These are phyloP conservation scores for Aspergillus haitiensis DNA, from an alignment of 495 filamentous ascomycete genomes.

Conservation along the genomic window DNA sequence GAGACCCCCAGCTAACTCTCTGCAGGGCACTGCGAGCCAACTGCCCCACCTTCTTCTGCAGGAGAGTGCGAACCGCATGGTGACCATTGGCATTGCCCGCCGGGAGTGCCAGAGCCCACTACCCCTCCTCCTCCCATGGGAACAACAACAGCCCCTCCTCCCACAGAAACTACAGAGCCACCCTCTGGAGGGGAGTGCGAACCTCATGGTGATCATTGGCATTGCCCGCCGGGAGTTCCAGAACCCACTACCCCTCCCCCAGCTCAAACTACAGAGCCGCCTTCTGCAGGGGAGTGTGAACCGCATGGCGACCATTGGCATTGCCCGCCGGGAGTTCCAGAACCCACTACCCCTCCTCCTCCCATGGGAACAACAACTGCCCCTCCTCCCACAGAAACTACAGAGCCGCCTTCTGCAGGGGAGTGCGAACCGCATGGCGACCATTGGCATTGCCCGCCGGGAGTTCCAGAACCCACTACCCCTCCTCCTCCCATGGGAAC, in stretches of 20 bases:
- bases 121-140: slow-evolving; percentile 3
- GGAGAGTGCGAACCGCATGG: too few species aligned
- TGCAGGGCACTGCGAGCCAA: slow-evolving; percentile 6
- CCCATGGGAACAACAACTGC: not conserved
- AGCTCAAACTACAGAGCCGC: too few species aligned
- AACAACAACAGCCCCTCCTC: not conserved
- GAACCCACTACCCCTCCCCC: too few species aligned
- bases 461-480: too few species aligned
- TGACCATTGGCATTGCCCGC: not conserved
- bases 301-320: too few species aligned
- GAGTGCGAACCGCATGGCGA: too few species aligned
- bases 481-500: too few species aligned
- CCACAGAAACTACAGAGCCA: not conserved
- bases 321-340: slow-evolving; percentile 3
- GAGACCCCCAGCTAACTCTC: not conserved
- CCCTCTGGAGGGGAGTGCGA: too few species aligned
- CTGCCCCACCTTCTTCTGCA: slow-evolving; percentile 1
- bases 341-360: slow-evolving; percentile 4
- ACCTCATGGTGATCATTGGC: too few species aligned
- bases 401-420: slow-evolving; percentile 5
- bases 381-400: not conserved
- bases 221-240: too few species aligned
- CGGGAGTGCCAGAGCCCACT: slow-evolving; percentile 3
- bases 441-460: too few species aligned
- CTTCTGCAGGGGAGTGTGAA: not conserved